phyloP scores from a whole-genome alignment of 2,329 filamentous ascomycete species.

The Clonostachys rosea region DNA sequence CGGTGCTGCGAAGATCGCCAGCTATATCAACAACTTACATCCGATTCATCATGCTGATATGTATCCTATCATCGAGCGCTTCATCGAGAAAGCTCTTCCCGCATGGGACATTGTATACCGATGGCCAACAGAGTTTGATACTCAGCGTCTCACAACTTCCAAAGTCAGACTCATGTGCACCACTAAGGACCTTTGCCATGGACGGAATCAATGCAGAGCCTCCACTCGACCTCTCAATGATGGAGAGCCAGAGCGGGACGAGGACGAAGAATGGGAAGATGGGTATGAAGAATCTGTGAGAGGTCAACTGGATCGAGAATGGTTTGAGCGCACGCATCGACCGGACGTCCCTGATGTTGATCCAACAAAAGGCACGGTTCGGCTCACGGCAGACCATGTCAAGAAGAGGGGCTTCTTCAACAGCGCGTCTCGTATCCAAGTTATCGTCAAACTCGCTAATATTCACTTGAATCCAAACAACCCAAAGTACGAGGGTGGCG shows the following conservation, averaged over 20 bases:
- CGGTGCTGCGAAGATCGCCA: constrained; percentile 31
- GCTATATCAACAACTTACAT: constrained; percentile 51
- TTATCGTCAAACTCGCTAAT: constrained; percentile 60
- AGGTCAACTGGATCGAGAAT: constrained; percentile 12
- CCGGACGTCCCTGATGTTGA: constrained; percentile 8
- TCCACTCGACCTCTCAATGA: constrained; percentile 13
- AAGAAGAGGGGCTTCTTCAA: constrained; percentile 19
- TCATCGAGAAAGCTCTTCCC: constrained; percentile 33
- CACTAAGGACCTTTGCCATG: background rate
- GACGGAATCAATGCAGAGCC: constrained; percentile 6
- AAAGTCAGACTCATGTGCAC: background rate
- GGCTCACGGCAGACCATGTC: constrained; percentile 11
- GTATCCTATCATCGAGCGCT: constrained; percentile 32
- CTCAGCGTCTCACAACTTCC: constrained; percentile 13
- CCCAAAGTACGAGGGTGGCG: constrained; percentile 45
- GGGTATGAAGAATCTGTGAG: constrained; percentile 10
- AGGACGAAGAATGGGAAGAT: constrained; percentile 8
- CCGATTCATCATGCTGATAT: constrained; percentile 28
- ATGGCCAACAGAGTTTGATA: constrained; percentile 17
- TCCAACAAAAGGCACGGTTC: background rate
- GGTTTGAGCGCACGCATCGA: constrained; percentile 19
- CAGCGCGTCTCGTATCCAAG: constrained; percentile 37
- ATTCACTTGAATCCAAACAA: constrained; percentile 57
- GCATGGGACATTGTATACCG: constrained; percentile 35
- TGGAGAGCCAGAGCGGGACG: constrained; percentile 12